A percentile compares a stretch with the other conserved stretches of the same genome.
Evolutionary conservation across 306 rosid genomes (phyloP).

Genomic region (Adenanthera pavonina): DNA sequence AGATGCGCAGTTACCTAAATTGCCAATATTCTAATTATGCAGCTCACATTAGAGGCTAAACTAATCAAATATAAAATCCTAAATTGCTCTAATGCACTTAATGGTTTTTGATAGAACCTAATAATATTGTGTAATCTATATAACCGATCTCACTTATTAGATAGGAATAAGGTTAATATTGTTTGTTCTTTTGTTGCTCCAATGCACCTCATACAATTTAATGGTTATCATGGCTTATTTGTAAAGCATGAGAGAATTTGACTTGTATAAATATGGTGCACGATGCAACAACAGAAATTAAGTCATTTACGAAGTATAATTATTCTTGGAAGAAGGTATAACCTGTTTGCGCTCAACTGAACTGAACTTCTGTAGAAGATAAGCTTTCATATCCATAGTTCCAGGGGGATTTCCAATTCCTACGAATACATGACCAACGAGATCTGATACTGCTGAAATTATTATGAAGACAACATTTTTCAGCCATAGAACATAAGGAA

Average conservation of each 20-base stretch:
- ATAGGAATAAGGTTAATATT: too few relatives aligned
- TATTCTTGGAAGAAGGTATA: slow-evolving; percentile 4
- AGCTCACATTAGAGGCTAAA: too few relatives aligned
- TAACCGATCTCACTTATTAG: too few relatives aligned
- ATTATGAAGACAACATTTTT: background rate
- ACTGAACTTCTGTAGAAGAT: slow-evolving; percentile 82
- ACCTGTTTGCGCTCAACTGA: slow-evolving; percentile 77
- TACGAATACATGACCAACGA: slow-evolving; percentile 37
- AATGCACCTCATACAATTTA: background rate
- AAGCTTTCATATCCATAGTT: slow-evolving; percentile 84
- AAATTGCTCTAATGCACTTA: too few relatives aligned
- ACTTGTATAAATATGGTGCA: background rate
- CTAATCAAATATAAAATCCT: too few relatives aligned
- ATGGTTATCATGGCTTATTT: background rate
- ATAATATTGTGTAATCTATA: too few relatives aligned
- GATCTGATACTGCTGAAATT: slow-evolving; percentile 24
- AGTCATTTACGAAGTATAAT: slow-evolving; percentile 2
- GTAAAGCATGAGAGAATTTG: slow-evolving; percentile 4
- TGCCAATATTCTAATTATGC: too few relatives aligned
- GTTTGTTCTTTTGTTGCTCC: background rate
- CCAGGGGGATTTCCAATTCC: slow-evolving; percentile 96
- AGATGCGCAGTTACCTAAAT: too few relatives aligned
- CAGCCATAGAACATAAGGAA: slow-evolving; percentile 31
- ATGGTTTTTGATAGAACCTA: too few relatives aligned
- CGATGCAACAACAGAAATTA: background rate